phyloP scores from a whole-genome alignment of 257 asterid genomes.

The Asclepias syriaca region DNA sequence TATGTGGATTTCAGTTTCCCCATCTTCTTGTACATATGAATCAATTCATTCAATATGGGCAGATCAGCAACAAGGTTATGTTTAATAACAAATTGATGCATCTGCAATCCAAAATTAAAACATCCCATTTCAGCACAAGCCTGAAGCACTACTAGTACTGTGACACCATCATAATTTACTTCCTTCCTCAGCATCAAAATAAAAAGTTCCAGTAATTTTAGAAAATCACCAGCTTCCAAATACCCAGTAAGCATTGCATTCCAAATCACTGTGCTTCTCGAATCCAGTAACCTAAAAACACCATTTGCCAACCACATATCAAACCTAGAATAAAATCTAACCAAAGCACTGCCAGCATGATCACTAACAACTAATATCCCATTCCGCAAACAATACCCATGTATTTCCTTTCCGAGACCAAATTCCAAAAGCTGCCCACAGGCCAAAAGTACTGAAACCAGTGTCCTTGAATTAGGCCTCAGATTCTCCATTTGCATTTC shows the following conservation, averaged over 20 bases:
- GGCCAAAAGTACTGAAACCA: slow-evolving; percentile 17
- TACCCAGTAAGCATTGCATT: slow-evolving; percentile 24
- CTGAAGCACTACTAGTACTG: slow-evolving; percentile 20
- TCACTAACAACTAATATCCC: slow-evolving; percentile 19
- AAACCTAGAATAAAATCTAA: slow-evolving; percentile 24
- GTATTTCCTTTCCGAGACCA: slow-evolving; percentile 30
- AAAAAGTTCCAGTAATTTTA: slow-evolving; percentile 11
- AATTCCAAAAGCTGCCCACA: slow-evolving; percentile 17
- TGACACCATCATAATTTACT: slow-evolving; percentile 18
- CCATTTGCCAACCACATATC: slow-evolving; percentile 10
- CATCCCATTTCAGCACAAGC: slow-evolving; percentile 19
- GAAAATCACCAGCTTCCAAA: slow-evolving; percentile 19
- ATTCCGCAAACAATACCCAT: slow-evolving; percentile 29
- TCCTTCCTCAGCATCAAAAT: slow-evolving; percentile 18
- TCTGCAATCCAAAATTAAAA: slow-evolving; percentile 20
- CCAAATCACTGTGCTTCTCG: slow-evolving; percentile 17
- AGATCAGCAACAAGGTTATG: slow-evolving; percentile 11
- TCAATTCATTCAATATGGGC: slow-evolving; percentile 19
- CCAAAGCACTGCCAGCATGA: slow-evolving; percentile 27
- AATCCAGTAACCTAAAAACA: slow-evolving; percentile 17
- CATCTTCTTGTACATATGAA: slow-evolving; percentile 18
- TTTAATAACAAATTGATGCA: slow-evolving; percentile 24
- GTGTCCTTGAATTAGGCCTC: slow-evolving; percentile 23
- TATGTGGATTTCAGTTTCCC: slow-evolving; percentile 12
- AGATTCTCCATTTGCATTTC: slow-evolving; percentile 28